Percentiles rank a stretch among this genome's conserved stretches.
These are phyloP conservation scores for Lolium rigidum DNA, from an alignment of 176 grass and related monocot species.

Conservation along the genomic window DNA sequence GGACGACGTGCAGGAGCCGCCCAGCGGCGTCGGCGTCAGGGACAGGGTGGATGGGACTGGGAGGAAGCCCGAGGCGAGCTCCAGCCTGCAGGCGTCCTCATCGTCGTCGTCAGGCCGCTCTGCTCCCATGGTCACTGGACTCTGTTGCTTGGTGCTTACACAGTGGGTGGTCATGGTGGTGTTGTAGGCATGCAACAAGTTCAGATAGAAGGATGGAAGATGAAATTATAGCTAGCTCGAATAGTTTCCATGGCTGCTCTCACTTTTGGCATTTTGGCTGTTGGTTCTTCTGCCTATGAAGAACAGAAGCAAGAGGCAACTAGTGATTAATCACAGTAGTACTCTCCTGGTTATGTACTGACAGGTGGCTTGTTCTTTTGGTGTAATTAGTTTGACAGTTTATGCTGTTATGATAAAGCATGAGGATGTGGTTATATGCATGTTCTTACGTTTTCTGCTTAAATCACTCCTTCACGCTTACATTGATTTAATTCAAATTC, in stretches of 20 bases:
- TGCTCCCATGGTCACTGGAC: not conserved
- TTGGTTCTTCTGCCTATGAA: not conserved
- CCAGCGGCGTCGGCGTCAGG: not conserved
- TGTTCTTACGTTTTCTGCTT: no score
- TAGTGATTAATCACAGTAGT: no score
- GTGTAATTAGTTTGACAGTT: no score
- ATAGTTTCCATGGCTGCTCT: not conserved
- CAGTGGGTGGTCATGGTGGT: not conserved
- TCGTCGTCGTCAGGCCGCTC: constrained; percentile 22
- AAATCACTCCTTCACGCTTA: no score
- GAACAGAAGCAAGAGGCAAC: no score
- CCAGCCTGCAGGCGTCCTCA: constrained; percentile 39
- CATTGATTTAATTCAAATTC: no score
- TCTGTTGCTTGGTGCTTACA: constrained; percentile 46
- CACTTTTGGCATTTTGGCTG: constrained; percentile 37
- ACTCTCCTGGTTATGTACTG: no score
- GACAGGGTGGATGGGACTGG: constrained; percentile 2
- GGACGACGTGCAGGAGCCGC: constrained; percentile 4
- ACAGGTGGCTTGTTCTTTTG: no score
- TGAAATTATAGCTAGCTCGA: constrained; percentile 35
- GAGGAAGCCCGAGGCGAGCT: constrained; percentile 57
- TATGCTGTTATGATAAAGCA: no score
- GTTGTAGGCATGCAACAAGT: not conserved
- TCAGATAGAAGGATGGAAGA: constrained; percentile 7
- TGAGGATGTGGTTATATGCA: no score